A percentile compares a stretch with the other conserved stretches of the same genome.
Conservation (phyloP, 2,329 filamentous ascomycete species). For the Pseudocercospora crystallina region DNA sequence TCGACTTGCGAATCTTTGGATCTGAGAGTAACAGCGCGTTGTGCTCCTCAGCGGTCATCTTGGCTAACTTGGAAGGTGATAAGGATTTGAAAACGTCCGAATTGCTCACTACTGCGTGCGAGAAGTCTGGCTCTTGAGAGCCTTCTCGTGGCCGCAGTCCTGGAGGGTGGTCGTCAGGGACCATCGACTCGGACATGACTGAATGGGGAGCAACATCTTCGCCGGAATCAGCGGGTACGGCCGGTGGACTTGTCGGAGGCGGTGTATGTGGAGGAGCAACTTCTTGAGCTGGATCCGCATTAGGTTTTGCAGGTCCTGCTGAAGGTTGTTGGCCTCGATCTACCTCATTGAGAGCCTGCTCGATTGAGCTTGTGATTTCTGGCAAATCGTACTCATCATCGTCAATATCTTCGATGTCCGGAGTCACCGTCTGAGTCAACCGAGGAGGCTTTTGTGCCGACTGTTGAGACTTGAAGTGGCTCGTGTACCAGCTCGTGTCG, state of each 20-base stretch:
- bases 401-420: conserved; percentile 32
- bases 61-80: conserved; percentile 38
- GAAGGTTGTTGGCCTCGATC: conserved; percentile 5
- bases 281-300: not conserved
- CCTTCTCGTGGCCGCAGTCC: conserved; percentile 29
- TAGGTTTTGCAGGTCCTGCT: not conserved
- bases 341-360: conserved; percentile 30
- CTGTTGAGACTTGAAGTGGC: conserved; percentile 53
- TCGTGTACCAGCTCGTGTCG: conserved; percentile 77
- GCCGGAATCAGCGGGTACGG: conserved; percentile 4
- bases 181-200: not conserved
- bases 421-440: conserved; percentile 34
- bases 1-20: conserved; percentile 81
- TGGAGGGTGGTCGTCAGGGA: not conserved
- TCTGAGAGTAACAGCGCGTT: conserved; percentile 83
- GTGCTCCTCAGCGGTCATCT: conserved; percentile 84
- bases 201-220: conserved; percentile 1
- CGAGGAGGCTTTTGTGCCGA: conserved; percentile 15
- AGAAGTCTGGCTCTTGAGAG: conserved; percentile 36
- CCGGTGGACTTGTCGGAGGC: conserved; percentile 18
- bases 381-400: conserved; percentile 32
- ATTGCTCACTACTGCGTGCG: conserved; percentile 32
- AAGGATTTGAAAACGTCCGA: conserved; percentile 30
- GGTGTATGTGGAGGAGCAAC: conserved; percentile 17
- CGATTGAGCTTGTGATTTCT: conserved; percentile 36